Evolutionary conservation across 2,329 filamentous ascomycete species (phyloP).

Genomic region (Arthrobotrys iridis): DNA sequence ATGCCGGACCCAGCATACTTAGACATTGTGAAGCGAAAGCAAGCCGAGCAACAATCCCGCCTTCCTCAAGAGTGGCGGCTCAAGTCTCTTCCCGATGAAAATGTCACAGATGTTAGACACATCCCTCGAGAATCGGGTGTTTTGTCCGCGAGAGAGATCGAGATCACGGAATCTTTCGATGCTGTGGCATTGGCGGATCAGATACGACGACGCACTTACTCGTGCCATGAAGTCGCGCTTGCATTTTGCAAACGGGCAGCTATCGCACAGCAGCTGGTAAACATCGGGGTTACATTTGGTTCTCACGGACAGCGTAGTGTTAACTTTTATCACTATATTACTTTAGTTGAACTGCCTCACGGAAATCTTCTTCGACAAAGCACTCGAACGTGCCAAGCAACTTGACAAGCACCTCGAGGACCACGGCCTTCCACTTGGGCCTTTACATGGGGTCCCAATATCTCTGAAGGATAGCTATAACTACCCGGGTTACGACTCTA

Average conservation of each 20-base stretch:
- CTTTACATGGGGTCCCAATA: constrained; percentile 70
- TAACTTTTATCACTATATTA: background rate
- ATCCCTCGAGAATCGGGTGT: constrained; percentile 63
- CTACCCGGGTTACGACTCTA: constrained; percentile 69
- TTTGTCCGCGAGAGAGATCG: constrained; percentile 63
- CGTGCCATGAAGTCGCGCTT: constrained; percentile 61
- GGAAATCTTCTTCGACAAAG: constrained; percentile 69
- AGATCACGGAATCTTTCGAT: constrained; percentile 66
- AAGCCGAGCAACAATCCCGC: constrained; percentile 58
- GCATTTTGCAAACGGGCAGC: constrained; percentile 67
- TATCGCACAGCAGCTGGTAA: constrained; percentile 65
- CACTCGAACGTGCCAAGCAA: constrained; percentile 64
- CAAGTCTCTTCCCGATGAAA: constrained; percentile 54
- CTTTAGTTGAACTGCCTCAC: constrained; percentile 65
- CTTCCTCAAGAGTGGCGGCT: constrained; percentile 61
- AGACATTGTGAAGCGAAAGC: constrained; percentile 60
- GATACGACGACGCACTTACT: constrained; percentile 59
- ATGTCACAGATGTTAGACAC: constrained; percentile 59
- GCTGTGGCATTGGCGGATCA: constrained; percentile 62
- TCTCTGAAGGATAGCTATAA: constrained; percentile 79
- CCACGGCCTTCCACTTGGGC: constrained; percentile 67
- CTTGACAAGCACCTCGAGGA: constrained; percentile 67
- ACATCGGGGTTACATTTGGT: background rate
- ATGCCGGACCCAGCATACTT: constrained; percentile 55
- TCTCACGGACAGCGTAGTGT: background rate